A percentile compares a stretch with the other conserved stretches of the same genome.
These are phyloP conservation scores for Anacardium occidentale DNA, from an alignment of 345 rosid species.

Conservation along the genomic window DNA sequence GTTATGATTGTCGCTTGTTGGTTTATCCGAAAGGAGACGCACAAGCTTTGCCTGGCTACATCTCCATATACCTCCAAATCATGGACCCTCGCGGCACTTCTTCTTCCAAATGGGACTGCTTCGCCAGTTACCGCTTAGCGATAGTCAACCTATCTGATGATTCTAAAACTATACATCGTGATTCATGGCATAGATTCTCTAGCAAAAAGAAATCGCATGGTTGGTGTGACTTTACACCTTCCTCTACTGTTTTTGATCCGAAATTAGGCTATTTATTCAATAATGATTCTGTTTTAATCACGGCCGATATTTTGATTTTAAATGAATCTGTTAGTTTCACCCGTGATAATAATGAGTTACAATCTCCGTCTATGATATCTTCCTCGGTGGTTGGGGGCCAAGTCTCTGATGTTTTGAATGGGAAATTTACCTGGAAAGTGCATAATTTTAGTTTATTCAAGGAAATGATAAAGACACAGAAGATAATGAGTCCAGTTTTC, in stretches of 20 bases:
- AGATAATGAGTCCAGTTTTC: conserved; percentile 97
- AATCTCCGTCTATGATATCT: conserved; percentile 45
- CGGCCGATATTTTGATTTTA: conserved; percentile 85
- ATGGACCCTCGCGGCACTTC: conserved; percentile 91
- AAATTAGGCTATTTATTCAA: conserved; percentile 72
- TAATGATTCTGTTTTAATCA: conserved; percentile 69
- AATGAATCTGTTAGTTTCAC: conserved; percentile 81
- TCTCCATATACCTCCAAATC: conserved; percentile 90
- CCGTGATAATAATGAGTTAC: conserved; percentile 79
- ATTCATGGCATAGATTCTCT: conserved; percentile 97
- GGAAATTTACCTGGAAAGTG: conserved; percentile 96
- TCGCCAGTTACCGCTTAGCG: conserved; percentile 91
- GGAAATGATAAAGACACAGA: conserved; percentile 96
- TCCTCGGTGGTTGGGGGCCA: conserved; percentile 59
- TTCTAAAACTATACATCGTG: conserved; percentile 85
- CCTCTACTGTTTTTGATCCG: conserved; percentile 75
- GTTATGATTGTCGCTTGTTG: conserved; percentile 90
- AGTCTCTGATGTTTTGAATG: conserved; percentile 79
- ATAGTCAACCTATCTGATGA: conserved; percentile 75
- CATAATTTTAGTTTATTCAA: conserved; percentile 92
- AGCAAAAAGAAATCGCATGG: conserved; percentile 98
- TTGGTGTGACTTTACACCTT: conserved; percentile 97
- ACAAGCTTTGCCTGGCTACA: conserved; percentile 91
- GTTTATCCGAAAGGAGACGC: conserved; percentile 97
- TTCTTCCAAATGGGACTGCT: conserved; percentile 94